Base-by-base conservation (phyloP, 192 early-diverging fungal genomes). In the Linnemannia zychae region DNA sequence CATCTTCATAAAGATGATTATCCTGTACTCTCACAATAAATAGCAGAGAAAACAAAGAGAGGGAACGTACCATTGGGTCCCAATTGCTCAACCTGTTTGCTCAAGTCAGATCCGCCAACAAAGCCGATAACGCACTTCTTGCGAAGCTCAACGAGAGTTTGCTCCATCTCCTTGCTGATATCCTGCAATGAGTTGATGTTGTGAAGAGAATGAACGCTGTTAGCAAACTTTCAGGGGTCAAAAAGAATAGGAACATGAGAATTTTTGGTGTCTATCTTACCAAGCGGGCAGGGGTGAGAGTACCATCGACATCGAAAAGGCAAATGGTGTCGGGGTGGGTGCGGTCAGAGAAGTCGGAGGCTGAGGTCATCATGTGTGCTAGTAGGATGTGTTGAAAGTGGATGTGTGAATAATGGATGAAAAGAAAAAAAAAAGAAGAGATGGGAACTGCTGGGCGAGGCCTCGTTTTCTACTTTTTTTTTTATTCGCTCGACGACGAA, bases 221-320 rank as follows among this genome's bases (percentile, higher is more conserved):
- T 53, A 40, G 34, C 15, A 20, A 17, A 24, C 3, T 47, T 46
- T 71, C 38, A 71, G 5, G 67, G 57, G 28, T 31, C 57, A 3
- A 63, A 31, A 33, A 33, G 28, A 37, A 65, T 33, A 65, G 24
- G 31, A 72, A 52, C 17, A 9, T 40, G 18, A 7, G 20, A 66
- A 44, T 44, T 3, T 44, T 6, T 44, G 40, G 40, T 44, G 4
- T 44, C 9, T 9, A 6, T 49, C 88, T 88, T 91, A 98, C 97
- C 88, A 93, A 89, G 88, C 98, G 96, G 49, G 97, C 98, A 49
- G 97, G 98, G 15, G 97, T 98, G 71, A 99, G 87, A 17, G 98
- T 98, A 66, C 98, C 98, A 87, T 99, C 98, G 57, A 99, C 97
- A 90, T 99, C 97, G 81, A 99, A 99, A 46, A 99, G 93, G 60